These are phyloP conservation scores for Austroboletus niveus DNA, from an alignment of 1,284 basidiomycete genomes.

Conservation along the genomic window DNA sequence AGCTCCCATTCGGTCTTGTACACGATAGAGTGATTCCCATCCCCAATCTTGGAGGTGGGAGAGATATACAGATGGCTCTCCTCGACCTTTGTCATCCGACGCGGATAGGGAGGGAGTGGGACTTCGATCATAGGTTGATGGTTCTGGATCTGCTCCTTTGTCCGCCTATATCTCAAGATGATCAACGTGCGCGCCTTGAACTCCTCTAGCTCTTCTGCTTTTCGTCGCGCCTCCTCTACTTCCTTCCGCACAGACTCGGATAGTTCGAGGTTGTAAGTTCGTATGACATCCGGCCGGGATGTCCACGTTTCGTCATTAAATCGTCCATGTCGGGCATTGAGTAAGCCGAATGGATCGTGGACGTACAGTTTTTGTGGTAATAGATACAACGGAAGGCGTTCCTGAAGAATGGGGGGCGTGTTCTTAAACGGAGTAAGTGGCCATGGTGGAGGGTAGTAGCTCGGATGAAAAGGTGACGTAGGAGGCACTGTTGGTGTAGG, in stretches of 20 bases:
- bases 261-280: constrained; percentile 14
- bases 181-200: constrained; percentile 16
- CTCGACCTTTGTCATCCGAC: constrained; percentile 13
- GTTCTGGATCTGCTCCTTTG: constrained; percentile 14
- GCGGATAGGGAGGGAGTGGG: constrained; percentile 17
- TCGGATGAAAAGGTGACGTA: constrained; percentile 26
- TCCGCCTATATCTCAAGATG: constrained; percentile 16
- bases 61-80: constrained; percentile 44
- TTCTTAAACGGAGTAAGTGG: constrained; percentile 29
- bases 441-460: constrained; percentile 37
- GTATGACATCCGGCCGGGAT: constrained; percentile 18
- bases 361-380: constrained; percentile 33
- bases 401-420: constrained; percentile 26
- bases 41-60: constrained; percentile 31
- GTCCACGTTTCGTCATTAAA: constrained; percentile 14
- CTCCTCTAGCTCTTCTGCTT: constrained; percentile 12
- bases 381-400: constrained; percentile 32
- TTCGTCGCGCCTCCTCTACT: not conserved
- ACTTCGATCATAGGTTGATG: constrained; percentile 24
- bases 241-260: not conserved
- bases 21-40: constrained; percentile 41
- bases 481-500: constrained; percentile 6
- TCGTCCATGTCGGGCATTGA: not conserved
- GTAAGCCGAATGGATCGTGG: constrained; percentile 27
- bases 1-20: constrained; percentile 44